Evolutionary conservation across 176 grass and related monocot genomes (phyloP).

Genomic region (Neostapfia colusana): DNA sequence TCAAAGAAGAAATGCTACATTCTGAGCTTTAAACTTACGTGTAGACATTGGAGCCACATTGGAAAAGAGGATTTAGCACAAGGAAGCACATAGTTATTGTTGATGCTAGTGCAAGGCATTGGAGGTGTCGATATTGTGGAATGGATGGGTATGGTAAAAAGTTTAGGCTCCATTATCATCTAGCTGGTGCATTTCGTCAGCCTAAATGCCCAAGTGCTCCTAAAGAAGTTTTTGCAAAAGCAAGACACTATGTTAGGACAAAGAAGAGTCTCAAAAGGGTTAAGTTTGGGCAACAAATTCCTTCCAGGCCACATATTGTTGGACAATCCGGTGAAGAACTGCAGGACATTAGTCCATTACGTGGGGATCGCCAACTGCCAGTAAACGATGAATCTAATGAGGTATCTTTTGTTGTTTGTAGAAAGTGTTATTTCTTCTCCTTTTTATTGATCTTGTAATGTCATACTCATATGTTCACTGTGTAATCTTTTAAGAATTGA

Average conservation of each 20-base stretch:
- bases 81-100: conserved; percentile 48
- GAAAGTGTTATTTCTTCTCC: not conserved
- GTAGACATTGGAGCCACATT: conserved; percentile 27
- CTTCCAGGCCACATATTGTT: conserved; percentile 14
- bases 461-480: conserved; percentile 8
- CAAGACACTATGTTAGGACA: conserved; percentile 34
- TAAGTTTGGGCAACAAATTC: conserved; percentile 24
- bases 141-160: conserved; percentile 50
- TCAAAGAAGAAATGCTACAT: not conserved
- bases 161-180: conserved; percentile 41
- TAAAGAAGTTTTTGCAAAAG: conserved; percentile 36
- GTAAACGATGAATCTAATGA: conserved; percentile 28
- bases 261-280: conserved; percentile 31
- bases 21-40: conserved; percentile 35
- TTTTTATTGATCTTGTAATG: conserved; percentile 9
- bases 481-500: conserved; percentile 12
- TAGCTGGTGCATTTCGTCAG: conserved; percentile 39
- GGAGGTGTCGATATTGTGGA: conserved; percentile 52
- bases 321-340: conserved; percentile 28
- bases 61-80: conserved; percentile 41
- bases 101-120: conserved; percentile 44
- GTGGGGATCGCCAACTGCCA: conserved; percentile 22
- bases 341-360: conserved; percentile 1
- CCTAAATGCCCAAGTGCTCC: conserved; percentile 49
- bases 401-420: conserved; percentile 35